These are phyloP conservation scores for Phialophora chinensis DNA, from an alignment of 2,329 filamentous ascomycete genomes.

Conservation along the genomic window DNA sequence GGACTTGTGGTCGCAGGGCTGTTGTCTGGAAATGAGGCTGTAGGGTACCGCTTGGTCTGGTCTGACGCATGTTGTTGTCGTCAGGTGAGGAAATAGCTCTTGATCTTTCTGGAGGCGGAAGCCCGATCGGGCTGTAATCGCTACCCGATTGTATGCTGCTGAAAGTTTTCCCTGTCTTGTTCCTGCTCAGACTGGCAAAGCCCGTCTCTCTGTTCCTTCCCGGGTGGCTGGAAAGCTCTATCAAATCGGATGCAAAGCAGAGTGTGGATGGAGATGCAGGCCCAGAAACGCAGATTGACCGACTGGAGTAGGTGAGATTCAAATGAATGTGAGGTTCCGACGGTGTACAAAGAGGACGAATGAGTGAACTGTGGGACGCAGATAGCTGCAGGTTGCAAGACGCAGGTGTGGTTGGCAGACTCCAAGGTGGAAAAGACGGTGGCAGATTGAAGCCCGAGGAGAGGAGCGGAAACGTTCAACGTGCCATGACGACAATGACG, in stretches of 20 bases:
- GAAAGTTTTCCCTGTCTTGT: background rate
- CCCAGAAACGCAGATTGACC: constrained; percentile 16
- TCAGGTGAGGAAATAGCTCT: constrained; percentile 29
- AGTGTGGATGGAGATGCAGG: constrained; percentile 16
- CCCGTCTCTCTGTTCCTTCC: background rate
- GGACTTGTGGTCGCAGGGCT: constrained; percentile 36
- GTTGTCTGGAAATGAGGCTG: constrained; percentile 37
- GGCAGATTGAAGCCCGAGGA: constrained; percentile 22
- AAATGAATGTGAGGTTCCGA: constrained; percentile 17
- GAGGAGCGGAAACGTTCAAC: constrained; percentile 9
- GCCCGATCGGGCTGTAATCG: background rate
- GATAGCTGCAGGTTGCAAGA: constrained; percentile 18
- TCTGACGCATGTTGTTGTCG: constrained; percentile 37
- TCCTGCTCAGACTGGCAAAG: constrained; percentile 1
- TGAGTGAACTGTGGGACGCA: constrained; percentile 17
- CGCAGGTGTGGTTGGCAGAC: constrained; percentile 18
- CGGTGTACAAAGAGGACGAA: constrained; percentile 23
- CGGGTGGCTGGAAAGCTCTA: constrained; percentile 1
- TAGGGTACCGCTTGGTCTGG: constrained; percentile 29
- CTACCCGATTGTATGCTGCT: constrained; percentile 7
- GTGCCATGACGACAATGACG: constrained; percentile 30
- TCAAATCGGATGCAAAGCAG: constrained; percentile 8
- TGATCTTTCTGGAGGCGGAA: background rate
- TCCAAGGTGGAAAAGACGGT: constrained; percentile 19
- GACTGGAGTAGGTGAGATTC: constrained; percentile 16